phyloP scores from a whole-genome alignment of 768 basidiomycete species.

The Exidia glandulosa region DNA sequence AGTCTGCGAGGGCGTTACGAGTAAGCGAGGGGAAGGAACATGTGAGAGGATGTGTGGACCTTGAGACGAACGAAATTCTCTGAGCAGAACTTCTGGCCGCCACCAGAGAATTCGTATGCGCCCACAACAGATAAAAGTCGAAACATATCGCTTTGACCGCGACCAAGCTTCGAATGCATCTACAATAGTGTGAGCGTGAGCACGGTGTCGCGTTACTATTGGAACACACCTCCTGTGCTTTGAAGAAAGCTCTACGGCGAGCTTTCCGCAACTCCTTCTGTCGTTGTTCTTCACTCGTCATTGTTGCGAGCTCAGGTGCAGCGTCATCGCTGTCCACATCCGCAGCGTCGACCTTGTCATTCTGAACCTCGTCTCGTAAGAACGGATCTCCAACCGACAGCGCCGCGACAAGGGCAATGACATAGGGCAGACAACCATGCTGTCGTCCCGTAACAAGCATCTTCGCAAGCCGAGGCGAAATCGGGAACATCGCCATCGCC shows the following conservation, averaged over 20 bases:
- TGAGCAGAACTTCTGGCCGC: constrained; percentile 66
- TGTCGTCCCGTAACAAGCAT: constrained; percentile 84
- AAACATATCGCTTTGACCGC: constrained; percentile 74
- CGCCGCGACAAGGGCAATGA: constrained; percentile 82
- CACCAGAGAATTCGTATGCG: constrained; percentile 88
- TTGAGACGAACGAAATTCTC: constrained; percentile 87
- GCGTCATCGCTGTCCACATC: constrained; percentile 9
- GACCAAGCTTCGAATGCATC: constrained; percentile 73
- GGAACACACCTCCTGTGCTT: constrained; percentile 58
- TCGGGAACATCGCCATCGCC: constrained; percentile 86
- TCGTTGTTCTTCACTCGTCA: constrained; percentile 36
- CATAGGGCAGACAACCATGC: constrained; percentile 84
- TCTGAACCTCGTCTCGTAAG: constrained; percentile 56
- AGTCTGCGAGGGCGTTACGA: constrained; percentile 39
- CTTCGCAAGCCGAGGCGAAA: constrained; percentile 89
- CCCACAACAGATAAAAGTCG: constrained; percentile 87
- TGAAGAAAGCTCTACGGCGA: constrained; percentile 69
- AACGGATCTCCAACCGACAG: constrained; percentile 95
- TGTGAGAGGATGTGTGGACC: constrained; percentile 30
- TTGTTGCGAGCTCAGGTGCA: constrained; percentile 25
- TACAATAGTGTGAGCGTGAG: constrained; percentile 19
- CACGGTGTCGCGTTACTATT: background rate
- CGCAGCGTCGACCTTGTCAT: constrained; percentile 26
- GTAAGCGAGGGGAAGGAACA: background rate
- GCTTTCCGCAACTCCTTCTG: constrained; percentile 47